Evolutionary conservation across 129 eudicot species (phyloP).

Genomic region (Escallonia herrerae): DNA sequence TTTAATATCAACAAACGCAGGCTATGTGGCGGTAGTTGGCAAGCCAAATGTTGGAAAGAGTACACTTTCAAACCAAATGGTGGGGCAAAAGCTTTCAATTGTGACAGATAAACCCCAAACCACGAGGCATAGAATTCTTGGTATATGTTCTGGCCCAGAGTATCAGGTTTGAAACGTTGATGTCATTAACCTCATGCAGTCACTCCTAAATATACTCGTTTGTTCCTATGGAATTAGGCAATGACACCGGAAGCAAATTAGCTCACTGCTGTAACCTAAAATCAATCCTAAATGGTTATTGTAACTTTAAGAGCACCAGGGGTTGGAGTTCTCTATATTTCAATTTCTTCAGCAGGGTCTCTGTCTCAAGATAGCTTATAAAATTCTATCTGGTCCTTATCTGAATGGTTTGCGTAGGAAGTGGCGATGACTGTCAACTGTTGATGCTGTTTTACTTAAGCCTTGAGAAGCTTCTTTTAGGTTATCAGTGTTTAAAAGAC

Average conservation of each 20-base stretch:
- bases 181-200: not conserved
- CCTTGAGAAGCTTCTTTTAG: no score
- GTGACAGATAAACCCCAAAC: slow-evolving; percentile 98
- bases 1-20: slow-evolving; percentile 26
- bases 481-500: no score
- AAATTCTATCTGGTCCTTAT: no score
- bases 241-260: not conserved
- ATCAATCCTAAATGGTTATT: not conserved
- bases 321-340: not conserved
- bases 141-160: slow-evolving; percentile 81
- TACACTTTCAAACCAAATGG: slow-evolving; percentile 97
- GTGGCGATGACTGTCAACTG: no score
- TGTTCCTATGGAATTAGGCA: not conserved
- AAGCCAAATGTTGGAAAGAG: slow-evolving; percentile 98
- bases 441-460: no score
- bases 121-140: slow-evolving; percentile 93
- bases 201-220: not conserved
- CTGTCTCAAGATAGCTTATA: not conserved
- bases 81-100: slow-evolving; percentile 93
- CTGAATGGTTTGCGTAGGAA: no score
- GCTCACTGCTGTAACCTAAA: not conserved
- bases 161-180: slow-evolving; percentile 64
- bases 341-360: not conserved
- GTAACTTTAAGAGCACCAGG: not conserved
- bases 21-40: slow-evolving; percentile 94